Evolutionary conservation across 1,139 yeast species (phyloP).

Genomic region (Keqinozyma sinolaborantium): DNA sequence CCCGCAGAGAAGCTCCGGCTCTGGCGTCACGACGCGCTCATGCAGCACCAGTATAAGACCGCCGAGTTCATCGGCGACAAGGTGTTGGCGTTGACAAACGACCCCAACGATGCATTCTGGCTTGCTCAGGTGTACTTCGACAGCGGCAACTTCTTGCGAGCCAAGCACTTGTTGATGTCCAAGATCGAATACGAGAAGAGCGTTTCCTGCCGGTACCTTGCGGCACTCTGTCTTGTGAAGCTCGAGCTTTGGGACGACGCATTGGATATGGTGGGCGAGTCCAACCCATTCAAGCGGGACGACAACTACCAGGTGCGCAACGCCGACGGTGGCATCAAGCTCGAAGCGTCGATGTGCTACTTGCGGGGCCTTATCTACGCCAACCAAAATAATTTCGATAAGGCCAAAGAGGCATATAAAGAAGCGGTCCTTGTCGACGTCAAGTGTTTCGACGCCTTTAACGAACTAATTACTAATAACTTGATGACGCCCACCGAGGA

Average conservation of each 20-base stretch:
- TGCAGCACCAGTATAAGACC: conserved; percentile 88
- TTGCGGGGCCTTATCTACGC: conserved; percentile 82
- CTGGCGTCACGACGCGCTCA: conserved; percentile 92
- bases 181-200: conserved; percentile 38
- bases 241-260: conserved; percentile 89
- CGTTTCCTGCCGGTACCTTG: conserved; percentile 78
- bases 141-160: conserved; percentile 75
- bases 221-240: conserved; percentile 71
- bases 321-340: conserved; percentile 72
- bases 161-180: conserved; percentile 57
- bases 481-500: conserved; percentile 83
- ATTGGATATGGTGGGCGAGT: conserved; percentile 78
- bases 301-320: conserved; percentile 38
- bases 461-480: conserved; percentile 70
- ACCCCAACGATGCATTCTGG: conserved; percentile 96
- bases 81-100: conserved; percentile 70
- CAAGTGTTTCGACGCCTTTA: conserved; percentile 90
- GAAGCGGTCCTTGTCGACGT: conserved; percentile 88
- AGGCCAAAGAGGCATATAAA: conserved; percentile 82
- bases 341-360: conserved; percentile 86
- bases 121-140: conserved; percentile 83
- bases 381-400: conserved; percentile 78
- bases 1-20: conserved; percentile 83
- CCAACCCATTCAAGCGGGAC: conserved; percentile 61
- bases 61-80: conserved; percentile 94